These are phyloP conservation scores for Beauveria sp. DNA, from an alignment of 2,329 filamentous ascomycete genomes.

Conservation along the genomic window DNA sequence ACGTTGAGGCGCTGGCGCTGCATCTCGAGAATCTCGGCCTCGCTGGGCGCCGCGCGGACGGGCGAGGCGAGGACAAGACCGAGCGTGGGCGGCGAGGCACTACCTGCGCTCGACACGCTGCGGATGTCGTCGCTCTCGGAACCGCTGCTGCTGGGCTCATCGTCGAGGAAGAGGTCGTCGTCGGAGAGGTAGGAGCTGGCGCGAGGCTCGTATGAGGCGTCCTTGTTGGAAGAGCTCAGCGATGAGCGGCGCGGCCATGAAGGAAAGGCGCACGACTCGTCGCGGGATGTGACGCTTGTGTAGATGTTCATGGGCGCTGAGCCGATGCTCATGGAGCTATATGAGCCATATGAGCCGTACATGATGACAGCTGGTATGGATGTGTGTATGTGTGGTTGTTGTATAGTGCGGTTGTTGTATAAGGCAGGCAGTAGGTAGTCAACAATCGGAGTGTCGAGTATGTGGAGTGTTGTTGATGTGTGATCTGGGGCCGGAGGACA, in stretches of 20 bases:
- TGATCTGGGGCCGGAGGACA: not conserved
- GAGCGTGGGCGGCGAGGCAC: conserved; percentile 27
- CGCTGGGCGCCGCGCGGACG: conserved; percentile 27
- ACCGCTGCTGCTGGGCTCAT: conserved; percentile 41
- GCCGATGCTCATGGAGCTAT: conserved; percentile 39
- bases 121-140: conserved; percentile 36
- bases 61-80: conserved; percentile 21
- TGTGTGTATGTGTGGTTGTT: conserved; percentile 13
- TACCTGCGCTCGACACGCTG: conserved; percentile 37
- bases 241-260: conserved; percentile 51
- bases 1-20: conserved; percentile 43
- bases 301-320: conserved; percentile 40
- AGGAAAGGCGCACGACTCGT: conserved; percentile 46
- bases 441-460: not conserved
- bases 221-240: conserved; percentile 35
- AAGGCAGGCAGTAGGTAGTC: not conserved
- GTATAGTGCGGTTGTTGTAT: not conserved
- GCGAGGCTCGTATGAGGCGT: conserved; percentile 31
- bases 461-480: not conserved
- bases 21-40: conserved; percentile 42
- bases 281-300: conserved; percentile 30
- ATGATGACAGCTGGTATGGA: conserved; percentile 26
- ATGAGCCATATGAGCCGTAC: conserved; percentile 44
- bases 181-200: conserved; percentile 54
- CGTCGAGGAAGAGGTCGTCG: conserved; percentile 50